Conservation (phyloP, 257 asterid genomes). For the Nicotiana noctiflora region DNA sequence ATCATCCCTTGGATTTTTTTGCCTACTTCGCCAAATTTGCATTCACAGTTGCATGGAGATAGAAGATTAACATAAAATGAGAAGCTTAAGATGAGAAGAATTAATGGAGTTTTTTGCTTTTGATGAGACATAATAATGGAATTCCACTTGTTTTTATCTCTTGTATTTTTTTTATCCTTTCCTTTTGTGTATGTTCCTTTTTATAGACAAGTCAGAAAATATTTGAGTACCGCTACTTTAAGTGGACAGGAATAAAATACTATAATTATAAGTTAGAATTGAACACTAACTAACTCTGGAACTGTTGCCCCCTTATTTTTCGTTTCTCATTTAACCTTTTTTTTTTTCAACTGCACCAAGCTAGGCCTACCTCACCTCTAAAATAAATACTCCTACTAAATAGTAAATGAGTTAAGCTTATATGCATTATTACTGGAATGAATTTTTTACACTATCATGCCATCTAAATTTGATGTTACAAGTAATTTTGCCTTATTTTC, state of each 20-base stretch:
- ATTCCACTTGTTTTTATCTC: neutral
- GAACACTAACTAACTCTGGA: neutral
- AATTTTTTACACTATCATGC: too few species aligned
- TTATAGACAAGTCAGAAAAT: neutral
- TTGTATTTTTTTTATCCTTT: neutral
- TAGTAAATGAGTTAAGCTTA: too few species aligned
- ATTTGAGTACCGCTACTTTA: neutral
- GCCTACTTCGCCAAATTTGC: neutral
- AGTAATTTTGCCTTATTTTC: too few species aligned
- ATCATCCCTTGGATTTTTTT: conserved; percentile 49
- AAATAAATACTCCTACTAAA: too few species aligned
- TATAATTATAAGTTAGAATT: neutral
- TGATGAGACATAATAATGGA: neutral
- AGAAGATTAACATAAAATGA: neutral
- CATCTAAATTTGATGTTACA: too few species aligned
- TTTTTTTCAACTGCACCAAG: neutral
- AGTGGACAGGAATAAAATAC: neutral
- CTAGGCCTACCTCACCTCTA: too few species aligned
- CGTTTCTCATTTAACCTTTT: neutral
- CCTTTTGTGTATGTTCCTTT: neutral
- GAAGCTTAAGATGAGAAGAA: neutral
- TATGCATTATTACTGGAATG: too few species aligned
- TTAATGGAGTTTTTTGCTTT: neutral
- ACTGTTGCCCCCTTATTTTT: neutral
- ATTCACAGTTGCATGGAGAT: neutral